phyloP scores from a whole-genome alignment of 2,329 filamentous ascomycete species.

The Colletotrichum somersetense region DNA sequence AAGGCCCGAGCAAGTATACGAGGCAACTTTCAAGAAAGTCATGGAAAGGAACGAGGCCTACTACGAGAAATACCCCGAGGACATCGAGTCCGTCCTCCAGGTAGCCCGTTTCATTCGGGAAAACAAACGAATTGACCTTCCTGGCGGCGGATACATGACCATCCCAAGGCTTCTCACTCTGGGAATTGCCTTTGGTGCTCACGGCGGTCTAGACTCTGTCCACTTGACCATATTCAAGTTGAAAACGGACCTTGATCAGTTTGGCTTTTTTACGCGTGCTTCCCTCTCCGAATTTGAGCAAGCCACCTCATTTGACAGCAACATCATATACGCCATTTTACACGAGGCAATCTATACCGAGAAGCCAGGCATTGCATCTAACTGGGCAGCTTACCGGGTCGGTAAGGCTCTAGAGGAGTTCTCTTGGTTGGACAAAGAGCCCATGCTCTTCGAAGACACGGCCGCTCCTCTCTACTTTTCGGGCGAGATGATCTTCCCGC shows the following conservation, averaged over 20 bases:
- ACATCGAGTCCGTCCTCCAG: constrained; percentile 74
- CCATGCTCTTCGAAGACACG: constrained; percentile 45
- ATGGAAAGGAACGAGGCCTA: constrained; percentile 81
- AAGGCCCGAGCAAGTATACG: constrained; percentile 80
- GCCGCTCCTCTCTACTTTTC: constrained; percentile 79
- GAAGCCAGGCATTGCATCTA: constrained; percentile 70
- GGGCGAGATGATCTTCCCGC: constrained; percentile 92
- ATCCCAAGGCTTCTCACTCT: constrained; percentile 81
- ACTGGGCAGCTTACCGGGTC: constrained; percentile 81
- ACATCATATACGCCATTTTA: constrained; percentile 85
- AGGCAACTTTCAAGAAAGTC: constrained; percentile 77
- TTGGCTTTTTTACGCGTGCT: constrained; percentile 80
- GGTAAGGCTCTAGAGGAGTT: constrained; percentile 63
- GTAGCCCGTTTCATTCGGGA: constrained; percentile 75
- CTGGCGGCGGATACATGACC: constrained; percentile 80
- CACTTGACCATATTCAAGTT: constrained; percentile 80
- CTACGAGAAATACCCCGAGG: constrained; percentile 88
- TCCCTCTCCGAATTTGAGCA: constrained; percentile 78
- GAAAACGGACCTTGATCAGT: constrained; percentile 78
- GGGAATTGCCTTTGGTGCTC: constrained; percentile 82
- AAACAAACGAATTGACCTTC: constrained; percentile 67
- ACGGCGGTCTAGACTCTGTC: constrained; percentile 81
- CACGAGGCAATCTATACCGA: constrained; percentile 92
- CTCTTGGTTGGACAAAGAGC: constrained; percentile 62
- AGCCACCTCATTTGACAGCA: constrained; percentile 77